Evolutionary conservation across 495 filamentous ascomycete species (phyloP), one percentile per base, ranked within the genome.

Genomic region (Glutinoglossum americanum): DNA sequence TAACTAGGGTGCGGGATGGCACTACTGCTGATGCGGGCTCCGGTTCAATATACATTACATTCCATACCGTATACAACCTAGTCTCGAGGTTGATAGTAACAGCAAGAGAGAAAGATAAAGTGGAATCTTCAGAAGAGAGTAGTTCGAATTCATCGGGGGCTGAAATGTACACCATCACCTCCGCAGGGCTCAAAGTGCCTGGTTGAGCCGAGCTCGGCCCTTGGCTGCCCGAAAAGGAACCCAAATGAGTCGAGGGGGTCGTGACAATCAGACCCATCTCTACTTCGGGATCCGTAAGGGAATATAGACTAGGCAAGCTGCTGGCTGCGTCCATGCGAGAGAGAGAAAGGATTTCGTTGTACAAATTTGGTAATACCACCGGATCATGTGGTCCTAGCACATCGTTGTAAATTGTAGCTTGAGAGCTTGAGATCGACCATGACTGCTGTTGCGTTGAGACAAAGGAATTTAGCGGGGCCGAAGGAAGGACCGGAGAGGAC

Each of bases 191-290:
- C 56, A 59, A 57, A 51, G n/a, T n/a, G 27, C 57, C 32, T 56
- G 59, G 28, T 56, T 59, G 32, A 51, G 26, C 3, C 56, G 55
- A 30, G 10, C 26, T 49, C 32, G 57, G 32, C 0, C 23, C 57
- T 6, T 25, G 33, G 5, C 32, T 55, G n/a, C 57, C 51, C n/a
- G 27, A 41, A 19, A 55, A 41, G 25, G 32, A 53, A 17, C 28
- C 32, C 28, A 28, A 17, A 23, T 30, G 71, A 62, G 62, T 23
- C 64, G 67, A 57, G 62, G 58, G 53, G 53, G 70, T 69, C 19
- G 81, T 79, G 15, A 95, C 82, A 39, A 96, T 81, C 47, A 89
- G 65, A 0, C 90, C 92, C 67, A 94, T 76, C 63, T 96, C 88
- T 1, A 87, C 73, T 59, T 96, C 71, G 32, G 92, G 92, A 65